Conservation (phyloP, 192 early-diverging fungal species). For the Backusella circina region DNA sequence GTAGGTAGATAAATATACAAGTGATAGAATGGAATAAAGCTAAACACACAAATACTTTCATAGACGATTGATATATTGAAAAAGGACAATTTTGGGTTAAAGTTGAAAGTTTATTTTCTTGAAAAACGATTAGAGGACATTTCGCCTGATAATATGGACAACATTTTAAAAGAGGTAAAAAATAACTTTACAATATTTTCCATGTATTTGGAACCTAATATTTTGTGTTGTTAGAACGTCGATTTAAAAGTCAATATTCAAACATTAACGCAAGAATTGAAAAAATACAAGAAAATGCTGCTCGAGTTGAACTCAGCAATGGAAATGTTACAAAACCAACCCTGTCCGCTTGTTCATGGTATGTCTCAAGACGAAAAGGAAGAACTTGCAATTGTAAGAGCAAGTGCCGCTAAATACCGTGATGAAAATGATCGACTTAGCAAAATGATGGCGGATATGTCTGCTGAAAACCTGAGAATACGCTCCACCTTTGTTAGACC, state of each 20-base stretch:
- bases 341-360: slow-evolving; percentile 36
- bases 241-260: slow-evolving; percentile 48
- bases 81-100: slow-evolving; percentile 53
- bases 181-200: background rate
- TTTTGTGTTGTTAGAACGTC: slow-evolving; percentile 39
- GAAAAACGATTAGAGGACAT: slow-evolving; percentile 46
- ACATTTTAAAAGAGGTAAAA: slow-evolving; percentile 49
- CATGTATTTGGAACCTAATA: too few species aligned
- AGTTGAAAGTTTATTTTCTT: slow-evolving; percentile 51
- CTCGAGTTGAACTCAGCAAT: slow-evolving; percentile 43
- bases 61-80: slow-evolving; percentile 53
- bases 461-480: slow-evolving; percentile 12
- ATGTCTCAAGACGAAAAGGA: slow-evolving; percentile 38
- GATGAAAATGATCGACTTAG: slow-evolving; percentile 26
- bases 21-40: background rate
- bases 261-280: slow-evolving; percentile 39
- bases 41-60: background rate
- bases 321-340: slow-evolving; percentile 38
- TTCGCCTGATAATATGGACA: slow-evolving; percentile 52
- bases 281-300: slow-evolving; percentile 44
- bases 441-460: slow-evolving; percentile 16
- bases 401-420: slow-evolving; percentile 9
- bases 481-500: background rate
- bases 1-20: slow-evolving; percentile 9
- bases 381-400: slow-evolving; percentile 31